A percentile compares a stretch with the other conserved stretches of the same genome.
phyloP scores from a whole-genome alignment of 2,329 filamentous ascomycete species.

The Colletotrichum sp. region DNA sequence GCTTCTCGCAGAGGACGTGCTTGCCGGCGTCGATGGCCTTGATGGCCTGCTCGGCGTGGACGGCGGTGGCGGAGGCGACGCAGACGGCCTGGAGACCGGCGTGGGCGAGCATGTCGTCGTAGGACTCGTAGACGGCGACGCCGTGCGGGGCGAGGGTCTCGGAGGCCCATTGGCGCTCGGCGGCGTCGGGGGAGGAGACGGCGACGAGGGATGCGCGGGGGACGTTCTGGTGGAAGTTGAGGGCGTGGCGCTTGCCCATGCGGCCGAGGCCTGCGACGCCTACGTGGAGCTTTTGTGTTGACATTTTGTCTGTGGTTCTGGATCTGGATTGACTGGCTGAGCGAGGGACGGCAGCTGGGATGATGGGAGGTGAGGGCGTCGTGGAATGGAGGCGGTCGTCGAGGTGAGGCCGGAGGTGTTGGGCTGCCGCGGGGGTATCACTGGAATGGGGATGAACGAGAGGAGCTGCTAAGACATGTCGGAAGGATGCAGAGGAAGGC shows the following conservation, averaged over 20 bases:
- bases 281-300: constrained; percentile 40
- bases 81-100: constrained; percentile 44
- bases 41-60: constrained; percentile 62
- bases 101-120: constrained; percentile 49
- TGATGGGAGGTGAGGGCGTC: neutral
- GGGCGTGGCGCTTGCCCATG: constrained; percentile 57
- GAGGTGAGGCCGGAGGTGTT: neutral
- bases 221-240: constrained; percentile 49
- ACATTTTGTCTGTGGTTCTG: constrained; percentile 8
- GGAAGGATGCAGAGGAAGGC: neutral
- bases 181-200: constrained; percentile 49
- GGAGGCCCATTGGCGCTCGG: constrained; percentile 49
- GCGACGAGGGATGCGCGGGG: constrained; percentile 54
- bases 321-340: neutral
- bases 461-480: neutral
- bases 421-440: neutral
- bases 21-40: constrained; percentile 58
- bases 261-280: constrained; percentile 55
- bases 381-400: neutral
- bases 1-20: constrained; percentile 67
- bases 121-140: constrained; percentile 48
- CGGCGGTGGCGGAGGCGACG: constrained; percentile 49
- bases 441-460: neutral
- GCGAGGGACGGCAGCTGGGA: neutral
- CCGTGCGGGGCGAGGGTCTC: constrained; percentile 46